These are phyloP conservation scores for Noccaea caerulescens DNA, from an alignment of 345 rosid genomes.

Conservation along the genomic window DNA sequence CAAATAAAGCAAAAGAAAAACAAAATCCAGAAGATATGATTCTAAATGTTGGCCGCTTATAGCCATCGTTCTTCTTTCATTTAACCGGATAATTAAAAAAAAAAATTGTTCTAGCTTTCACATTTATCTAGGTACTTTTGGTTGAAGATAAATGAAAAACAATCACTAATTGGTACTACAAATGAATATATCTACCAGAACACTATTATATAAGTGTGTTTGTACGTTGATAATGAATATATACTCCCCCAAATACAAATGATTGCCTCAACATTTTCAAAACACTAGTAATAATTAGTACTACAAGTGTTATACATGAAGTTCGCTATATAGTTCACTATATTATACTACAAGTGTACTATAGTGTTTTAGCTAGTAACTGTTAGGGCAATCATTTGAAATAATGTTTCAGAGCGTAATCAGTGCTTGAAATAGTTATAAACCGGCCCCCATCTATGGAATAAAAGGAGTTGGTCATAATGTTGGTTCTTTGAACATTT, in stretches of 20 bases:
- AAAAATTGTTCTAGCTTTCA: neutral
- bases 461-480: constrained; percentile 5
- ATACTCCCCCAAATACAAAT: neutral
- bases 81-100: neutral
- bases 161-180: neutral
- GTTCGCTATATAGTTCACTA: too few species aligned
- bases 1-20: constrained; percentile 20
- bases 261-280: constrained; percentile 11
- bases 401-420: neutral
- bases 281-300: constrained; percentile 1
- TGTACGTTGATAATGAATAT: neutral
- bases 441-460: neutral
- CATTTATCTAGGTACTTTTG: neutral
- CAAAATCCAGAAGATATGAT: constrained; percentile 24
- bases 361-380: constrained; percentile 3
- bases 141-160: neutral
- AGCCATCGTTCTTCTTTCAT: too few species aligned
- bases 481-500: neutral
- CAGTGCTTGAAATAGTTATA: neutral
- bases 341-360: too few species aligned
- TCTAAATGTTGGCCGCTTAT: constrained; percentile 14
- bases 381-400: constrained; percentile 15
- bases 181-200: neutral
- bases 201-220: constrained; percentile 9
- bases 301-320: neutral